Percentiles rank a stretch among this genome's conserved stretches.
phyloP scores from a whole-genome alignment of 306 rosid species.

The Quercus dentata region DNA sequence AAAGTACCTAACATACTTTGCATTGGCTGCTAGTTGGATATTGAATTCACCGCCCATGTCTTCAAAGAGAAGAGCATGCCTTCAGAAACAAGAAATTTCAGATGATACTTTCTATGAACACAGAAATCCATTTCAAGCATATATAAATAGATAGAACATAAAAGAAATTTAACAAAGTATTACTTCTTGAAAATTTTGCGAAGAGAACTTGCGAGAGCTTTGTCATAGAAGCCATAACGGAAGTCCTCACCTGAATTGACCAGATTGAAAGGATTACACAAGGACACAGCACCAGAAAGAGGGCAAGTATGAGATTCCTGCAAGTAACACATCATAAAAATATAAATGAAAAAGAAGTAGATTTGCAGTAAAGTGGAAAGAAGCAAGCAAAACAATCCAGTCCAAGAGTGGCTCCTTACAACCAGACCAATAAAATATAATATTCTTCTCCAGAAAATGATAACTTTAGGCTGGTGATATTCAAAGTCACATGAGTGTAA shows the following conservation, averaged over 20 bases:
- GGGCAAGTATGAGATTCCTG: constrained; percentile 66
- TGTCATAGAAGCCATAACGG: constrained; percentile 86
- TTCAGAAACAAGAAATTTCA: constrained; percentile 21
- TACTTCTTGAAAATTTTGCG: constrained; percentile 72
- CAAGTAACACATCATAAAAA: constrained; percentile 26
- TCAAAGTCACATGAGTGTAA: neutral
- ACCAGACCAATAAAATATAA: neutral
- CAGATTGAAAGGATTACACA: constrained; percentile 96
- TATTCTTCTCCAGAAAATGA: neutral
- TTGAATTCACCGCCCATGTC: constrained; percentile 72
- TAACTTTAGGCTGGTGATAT: neutral
- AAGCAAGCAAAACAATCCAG: constrained; percentile 3
- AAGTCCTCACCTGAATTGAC: constrained; percentile 85
- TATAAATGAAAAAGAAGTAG: constrained; percentile 12
- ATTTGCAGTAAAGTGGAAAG: neutral
- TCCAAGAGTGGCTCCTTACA: constrained; percentile 2
- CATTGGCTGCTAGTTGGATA: constrained; percentile 63
- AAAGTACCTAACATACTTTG: constrained; percentile 76
- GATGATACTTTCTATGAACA: neutral
- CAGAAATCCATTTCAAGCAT: constrained; percentile 11
- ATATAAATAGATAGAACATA: neutral
- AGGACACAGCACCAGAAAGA: constrained; percentile 91
- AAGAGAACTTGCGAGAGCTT: constrained; percentile 67
- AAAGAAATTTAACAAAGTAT: constrained; percentile 17
- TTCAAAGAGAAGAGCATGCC: constrained; percentile 81